A percentile compares a stretch with the other conserved stretches of the same genome.
phyloP scores from a whole-genome alignment of 371 early-diverging fungal genomes.

The Choanephora cucurbitarum region DNA sequence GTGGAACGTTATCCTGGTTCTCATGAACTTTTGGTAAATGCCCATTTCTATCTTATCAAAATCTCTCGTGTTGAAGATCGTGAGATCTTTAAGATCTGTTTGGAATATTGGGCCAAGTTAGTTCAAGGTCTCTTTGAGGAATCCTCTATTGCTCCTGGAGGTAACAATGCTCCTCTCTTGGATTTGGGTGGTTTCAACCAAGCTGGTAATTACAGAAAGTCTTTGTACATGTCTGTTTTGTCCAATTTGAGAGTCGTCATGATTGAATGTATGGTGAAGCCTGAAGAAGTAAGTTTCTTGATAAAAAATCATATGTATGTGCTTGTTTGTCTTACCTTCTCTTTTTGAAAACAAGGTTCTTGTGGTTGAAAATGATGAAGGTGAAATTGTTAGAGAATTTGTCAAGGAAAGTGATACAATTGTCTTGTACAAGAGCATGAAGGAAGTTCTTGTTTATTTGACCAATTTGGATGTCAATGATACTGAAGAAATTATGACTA shows the following conservation, averaged over 20 bases:
- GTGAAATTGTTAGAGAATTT: constrained; percentile 98
- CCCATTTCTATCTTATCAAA: constrained; percentile 87
- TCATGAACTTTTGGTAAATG: constrained; percentile 72
- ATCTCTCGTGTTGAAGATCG: constrained; percentile 93
- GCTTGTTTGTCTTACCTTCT: too few relatives aligned
- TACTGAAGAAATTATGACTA: constrained; percentile 94
- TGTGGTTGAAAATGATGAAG: constrained; percentile 99
- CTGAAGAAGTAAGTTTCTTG: constrained; percentile 78
- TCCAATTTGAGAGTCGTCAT: constrained; percentile 86
- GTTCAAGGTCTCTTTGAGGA: constrained; percentile 88
- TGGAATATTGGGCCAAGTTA: constrained; percentile 95
- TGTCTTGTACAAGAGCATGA: constrained; percentile 97
- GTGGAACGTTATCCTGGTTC: constrained; percentile 60
- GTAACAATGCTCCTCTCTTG: constrained; percentile 45
- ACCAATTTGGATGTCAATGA: constrained; percentile 93
- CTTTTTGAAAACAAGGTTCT: constrained; percentile 66
- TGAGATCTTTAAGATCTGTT: constrained; percentile 96
- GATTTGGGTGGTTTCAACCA: constrained; percentile 37
- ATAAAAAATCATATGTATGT: background rate
- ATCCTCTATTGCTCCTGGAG: constrained; percentile 58
- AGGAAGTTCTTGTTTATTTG: constrained; percentile 95
- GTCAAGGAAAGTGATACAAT: constrained; percentile 99
- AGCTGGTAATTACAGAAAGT: constrained; percentile 42
- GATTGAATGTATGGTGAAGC: constrained; percentile 97
- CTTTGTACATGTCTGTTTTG: constrained; percentile 77